Conservation (phyloP, 1,139 yeast genomes). For the Suhomyces wounanorum region DNA sequence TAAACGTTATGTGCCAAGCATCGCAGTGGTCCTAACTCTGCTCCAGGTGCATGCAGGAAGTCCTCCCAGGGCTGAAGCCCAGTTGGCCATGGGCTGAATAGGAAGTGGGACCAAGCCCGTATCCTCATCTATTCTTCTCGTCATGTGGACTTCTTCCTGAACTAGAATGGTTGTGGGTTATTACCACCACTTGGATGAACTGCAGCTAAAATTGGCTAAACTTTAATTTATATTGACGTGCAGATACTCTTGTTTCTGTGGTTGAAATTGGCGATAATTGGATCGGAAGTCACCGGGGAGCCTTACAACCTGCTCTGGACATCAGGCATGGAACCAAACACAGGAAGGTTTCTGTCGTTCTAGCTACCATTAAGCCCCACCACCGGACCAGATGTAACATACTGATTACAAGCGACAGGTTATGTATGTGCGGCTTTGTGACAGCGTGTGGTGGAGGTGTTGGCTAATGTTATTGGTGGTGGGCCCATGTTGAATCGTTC, state of each 20-base stretch:
- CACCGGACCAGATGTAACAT: not conserved
- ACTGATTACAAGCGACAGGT: not conserved
- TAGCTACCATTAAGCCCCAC: not conserved
- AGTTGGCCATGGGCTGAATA: not conserved
- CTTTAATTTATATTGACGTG: conserved; percentile 1
- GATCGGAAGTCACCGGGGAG: not conserved
- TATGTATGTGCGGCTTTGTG: not conserved
- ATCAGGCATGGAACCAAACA: not conserved
- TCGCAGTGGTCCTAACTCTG: not conserved
- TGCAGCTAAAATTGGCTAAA: conserved; percentile 2
- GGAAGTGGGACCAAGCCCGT: not conserved
- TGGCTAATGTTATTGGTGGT: not conserved
- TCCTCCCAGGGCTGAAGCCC: not conserved
- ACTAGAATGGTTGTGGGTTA: not conserved
- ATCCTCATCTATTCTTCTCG: not conserved
- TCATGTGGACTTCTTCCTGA: not conserved
- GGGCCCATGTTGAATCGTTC: conserved; percentile 2
- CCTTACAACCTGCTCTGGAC: not conserved
- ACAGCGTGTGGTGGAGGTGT: not conserved
- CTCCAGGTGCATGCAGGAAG: not conserved
- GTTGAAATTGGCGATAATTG: not conserved
- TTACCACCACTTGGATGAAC: not conserved
- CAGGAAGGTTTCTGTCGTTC: not conserved
- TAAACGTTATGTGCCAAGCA: conserved; percentile 2
- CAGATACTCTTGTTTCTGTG: not conserved